Evolutionary conservation across 176 grass and related monocot species (phyloP).

Genomic region (Oryza glaberrima): DNA sequence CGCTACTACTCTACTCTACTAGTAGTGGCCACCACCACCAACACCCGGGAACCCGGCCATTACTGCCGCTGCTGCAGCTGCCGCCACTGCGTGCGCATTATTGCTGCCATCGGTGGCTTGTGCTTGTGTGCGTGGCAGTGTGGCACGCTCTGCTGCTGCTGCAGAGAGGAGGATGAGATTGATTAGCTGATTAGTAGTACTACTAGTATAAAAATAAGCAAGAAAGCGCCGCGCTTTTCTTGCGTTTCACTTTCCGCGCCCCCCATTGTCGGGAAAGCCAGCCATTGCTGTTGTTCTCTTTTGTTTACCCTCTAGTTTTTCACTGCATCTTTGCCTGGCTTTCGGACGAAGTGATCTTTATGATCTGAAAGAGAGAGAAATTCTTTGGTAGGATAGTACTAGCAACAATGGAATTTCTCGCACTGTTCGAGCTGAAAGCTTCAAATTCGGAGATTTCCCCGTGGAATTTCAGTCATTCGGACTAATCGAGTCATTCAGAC

Average conservation of each 20-base stretch:
- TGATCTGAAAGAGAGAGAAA: background rate
- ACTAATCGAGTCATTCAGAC: too few relatives aligned
- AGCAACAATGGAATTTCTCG: background rate
- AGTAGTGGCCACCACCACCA: background rate
- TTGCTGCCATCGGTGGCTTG: slow-evolving; percentile 35
- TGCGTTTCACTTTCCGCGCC: slow-evolving; percentile 43
- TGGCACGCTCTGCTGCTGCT: background rate
- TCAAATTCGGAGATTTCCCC: background rate
- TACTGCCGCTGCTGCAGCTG: slow-evolving; percentile 39
- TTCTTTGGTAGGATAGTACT: background rate
- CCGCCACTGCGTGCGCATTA: slow-evolving; percentile 44
- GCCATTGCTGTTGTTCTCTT: slow-evolving; percentile 1
- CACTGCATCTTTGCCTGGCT: background rate
- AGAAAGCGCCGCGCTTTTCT: slow-evolving; percentile 43
- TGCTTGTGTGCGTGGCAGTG: slow-evolving; percentile 16
- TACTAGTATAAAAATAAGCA: background rate
- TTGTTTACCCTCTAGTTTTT: background rate
- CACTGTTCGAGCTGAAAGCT: background rate
- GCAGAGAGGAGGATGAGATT: slow-evolving; percentile 2
- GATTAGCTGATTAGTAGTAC: background rate
- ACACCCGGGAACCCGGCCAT: slow-evolving; percentile 36
- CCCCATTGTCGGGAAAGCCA: slow-evolving; percentile 39
- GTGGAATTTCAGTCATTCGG: background rate
- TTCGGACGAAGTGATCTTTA: slow-evolving; percentile 1
- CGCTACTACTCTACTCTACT: background rate